phyloP scores from a whole-genome alignment of 1,284 basidiomycete species.

The Caloboletus inedulis region DNA sequence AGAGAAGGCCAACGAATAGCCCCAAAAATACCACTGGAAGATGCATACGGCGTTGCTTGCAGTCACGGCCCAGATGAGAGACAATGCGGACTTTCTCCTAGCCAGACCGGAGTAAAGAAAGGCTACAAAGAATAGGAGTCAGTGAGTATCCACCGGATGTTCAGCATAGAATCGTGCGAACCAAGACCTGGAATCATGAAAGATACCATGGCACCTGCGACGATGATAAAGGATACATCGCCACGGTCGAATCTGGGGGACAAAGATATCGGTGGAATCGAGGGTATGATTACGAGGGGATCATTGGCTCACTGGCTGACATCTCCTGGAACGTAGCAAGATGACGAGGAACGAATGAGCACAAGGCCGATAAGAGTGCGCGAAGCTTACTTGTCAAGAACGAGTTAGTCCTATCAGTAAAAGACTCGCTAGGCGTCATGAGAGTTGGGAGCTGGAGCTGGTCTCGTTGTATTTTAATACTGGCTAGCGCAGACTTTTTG shows the following conservation, averaged over 20 bases:
- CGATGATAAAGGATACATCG: slow-evolving; percentile 74
- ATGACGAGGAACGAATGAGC: slow-evolving; percentile 9
- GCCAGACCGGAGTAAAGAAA: slow-evolving; percentile 90
- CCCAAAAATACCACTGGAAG: slow-evolving; percentile 90
- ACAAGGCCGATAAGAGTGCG: neutral
- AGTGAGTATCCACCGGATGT: neutral
- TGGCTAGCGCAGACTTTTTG: neutral
- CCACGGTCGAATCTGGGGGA: slow-evolving; percentile 57
- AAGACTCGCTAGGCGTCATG: slow-evolving; percentile 4
- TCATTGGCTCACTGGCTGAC: slow-evolving; percentile 26
- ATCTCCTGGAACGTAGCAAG: slow-evolving; percentile 20
- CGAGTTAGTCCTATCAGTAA: neutral
- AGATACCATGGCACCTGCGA: slow-evolving; percentile 77
- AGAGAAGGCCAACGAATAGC: slow-evolving; percentile 82
- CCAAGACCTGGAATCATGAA: slow-evolving; percentile 79
- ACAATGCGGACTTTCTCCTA: slow-evolving; percentile 69
- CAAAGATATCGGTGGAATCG: slow-evolving; percentile 6
- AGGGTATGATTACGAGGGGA: neutral
- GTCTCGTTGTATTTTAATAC: neutral
- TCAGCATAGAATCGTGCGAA: slow-evolving; percentile 28
- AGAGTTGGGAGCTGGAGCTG: neutral
- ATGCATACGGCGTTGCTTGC: slow-evolving; percentile 77
- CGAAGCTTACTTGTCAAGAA: slow-evolving; percentile 16
- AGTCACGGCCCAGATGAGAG: slow-evolving; percentile 66
- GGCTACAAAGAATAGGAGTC: slow-evolving; percentile 35